These are phyloP conservation scores for Endocladia muricata DNA, from an alignment of 31 red algal genomes.

Conservation along the genomic window DNA sequence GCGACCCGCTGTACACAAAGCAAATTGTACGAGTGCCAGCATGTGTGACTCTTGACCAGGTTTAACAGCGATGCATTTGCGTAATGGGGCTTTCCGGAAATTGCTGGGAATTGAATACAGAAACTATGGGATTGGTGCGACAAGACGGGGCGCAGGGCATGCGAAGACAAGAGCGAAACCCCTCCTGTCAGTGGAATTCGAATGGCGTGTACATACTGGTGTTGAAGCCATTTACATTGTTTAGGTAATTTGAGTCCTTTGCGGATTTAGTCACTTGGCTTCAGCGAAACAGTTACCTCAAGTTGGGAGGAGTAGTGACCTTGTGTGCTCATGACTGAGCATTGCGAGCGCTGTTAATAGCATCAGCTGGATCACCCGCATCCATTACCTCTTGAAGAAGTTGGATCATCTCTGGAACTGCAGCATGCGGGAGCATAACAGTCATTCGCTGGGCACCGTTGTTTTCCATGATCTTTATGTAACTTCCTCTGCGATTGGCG, in stretches of 20 bases:
- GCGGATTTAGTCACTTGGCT: too few species aligned
- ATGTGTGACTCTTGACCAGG: conserved; percentile 14
- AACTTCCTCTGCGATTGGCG: conserved; percentile 59
- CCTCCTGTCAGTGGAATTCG: too few species aligned
- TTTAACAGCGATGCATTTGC: not conserved
- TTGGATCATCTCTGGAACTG: conserved; percentile 51
- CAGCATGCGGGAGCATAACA: conserved; percentile 44
- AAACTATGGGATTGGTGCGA: not conserved
- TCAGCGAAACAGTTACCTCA: not conserved
- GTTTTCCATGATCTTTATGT: conserved; percentile 59
- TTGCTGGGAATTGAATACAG: too few species aligned
- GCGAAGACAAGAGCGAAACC: too few species aligned
- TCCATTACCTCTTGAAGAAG: conserved; percentile 45
- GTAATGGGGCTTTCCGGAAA: too few species aligned
- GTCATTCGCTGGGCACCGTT: conserved; percentile 36
- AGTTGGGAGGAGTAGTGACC: not conserved
- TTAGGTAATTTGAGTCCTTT: not conserved
- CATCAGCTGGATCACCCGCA: conserved; percentile 47
- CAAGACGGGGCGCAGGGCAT: too few species aligned
- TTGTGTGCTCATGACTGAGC: conserved; percentile 7
- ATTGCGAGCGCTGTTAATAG: not conserved
- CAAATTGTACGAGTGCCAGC: conserved; percentile 17
- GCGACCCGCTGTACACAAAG: conserved; percentile 42
- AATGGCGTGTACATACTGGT: not conserved
- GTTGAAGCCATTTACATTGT: not conserved